Base-by-base conservation (phyloP, 2,329 filamentous ascomycete species). In the Zasmidium angulare region DNA sequence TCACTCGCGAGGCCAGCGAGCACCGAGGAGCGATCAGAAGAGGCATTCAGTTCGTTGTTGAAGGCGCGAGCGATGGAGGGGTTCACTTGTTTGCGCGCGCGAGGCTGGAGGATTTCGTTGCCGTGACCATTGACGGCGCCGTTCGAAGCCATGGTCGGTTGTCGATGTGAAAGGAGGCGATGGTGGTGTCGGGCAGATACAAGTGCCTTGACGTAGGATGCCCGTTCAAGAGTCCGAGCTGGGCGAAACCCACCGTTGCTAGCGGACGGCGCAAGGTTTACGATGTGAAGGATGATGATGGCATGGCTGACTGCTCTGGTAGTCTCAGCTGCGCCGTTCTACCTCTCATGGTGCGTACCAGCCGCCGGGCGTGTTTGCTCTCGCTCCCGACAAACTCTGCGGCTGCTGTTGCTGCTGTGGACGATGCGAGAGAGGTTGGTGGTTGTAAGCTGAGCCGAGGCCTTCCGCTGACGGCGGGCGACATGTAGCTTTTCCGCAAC, bases 21-120 rank as follows among this genome's bases (percentile, higher is more conserved):
- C 52, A 49, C 63, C 54, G 55, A 53, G 19, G 57, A 55, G 55
- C 57, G 53, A 26, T 58, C 51, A 56, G 49, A 21, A 24, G 51
- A 17, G n/a, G 47, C 55, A 46, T 46, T 57, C 19, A 58, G 54
- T 36, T 62, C 62, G 24, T 66, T 50, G 58, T 63, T 50, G 36
- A 62, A 60, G 11, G 66, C 61, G 50, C 62, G 61, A 3, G 63
- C 55, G 21, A 69, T 51, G 3, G 65, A 60, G 9, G 63, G 50
- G 31, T 67, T 64, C 23, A 67, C 51, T 9, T 65, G 61, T 54
- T 69, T 69, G 47, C 70, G 67, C 26, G 70, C 65, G 36, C 64
- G 67, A 11, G 70, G 70, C 14, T 66, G 59, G 47, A 67, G 68
- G 21, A 71, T 60, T 19, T 62, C 59, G 49, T 55, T 55, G 54